Conservation (phyloP, 2,329 filamentous ascomycete genomes). For the Colletotrichum limetticola region DNA sequence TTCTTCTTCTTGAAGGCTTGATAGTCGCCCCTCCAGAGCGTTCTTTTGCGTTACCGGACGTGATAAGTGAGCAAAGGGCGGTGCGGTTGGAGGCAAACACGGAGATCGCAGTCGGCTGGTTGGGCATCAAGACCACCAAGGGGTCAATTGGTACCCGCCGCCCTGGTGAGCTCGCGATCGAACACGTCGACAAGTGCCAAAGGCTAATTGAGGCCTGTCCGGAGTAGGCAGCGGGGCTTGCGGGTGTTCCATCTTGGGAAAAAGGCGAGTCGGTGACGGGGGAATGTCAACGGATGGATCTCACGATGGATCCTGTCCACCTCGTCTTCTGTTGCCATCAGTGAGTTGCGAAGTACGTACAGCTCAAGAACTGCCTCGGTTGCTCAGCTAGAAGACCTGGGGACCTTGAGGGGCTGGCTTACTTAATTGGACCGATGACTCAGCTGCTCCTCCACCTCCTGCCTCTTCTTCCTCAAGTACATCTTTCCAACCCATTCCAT, state of each 20-base stretch:
- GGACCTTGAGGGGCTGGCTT: not conserved
- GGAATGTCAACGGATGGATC: not conserved
- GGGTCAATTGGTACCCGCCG: not conserved
- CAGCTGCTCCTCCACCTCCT: not conserved
- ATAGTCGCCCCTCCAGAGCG: not conserved
- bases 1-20: not conserved
- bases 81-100: not conserved
- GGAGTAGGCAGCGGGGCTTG: slow-evolving; percentile 6
- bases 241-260: not conserved
- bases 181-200: slow-evolving; percentile 4
- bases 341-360: no score
- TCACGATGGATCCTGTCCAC: not conserved
- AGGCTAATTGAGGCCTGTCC: slow-evolving; percentile 6
- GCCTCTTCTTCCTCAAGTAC: not conserved
- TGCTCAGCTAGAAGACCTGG: not conserved
- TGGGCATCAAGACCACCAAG: slow-evolving; percentile 30
- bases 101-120: slow-evolving; percentile 1
- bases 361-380: no score
- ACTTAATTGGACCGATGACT: not conserved
- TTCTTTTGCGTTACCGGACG: not conserved
- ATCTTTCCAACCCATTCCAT: no score
- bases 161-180: slow-evolving; percentile 6
- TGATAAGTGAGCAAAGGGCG: not conserved
- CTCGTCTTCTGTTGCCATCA: not conserved
- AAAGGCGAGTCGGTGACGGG: slow-evolving; percentile 11